Evolutionary conservation across 2,329 filamentous ascomycete species (phyloP).

Genomic region (Diaporthe amygdali): DNA sequence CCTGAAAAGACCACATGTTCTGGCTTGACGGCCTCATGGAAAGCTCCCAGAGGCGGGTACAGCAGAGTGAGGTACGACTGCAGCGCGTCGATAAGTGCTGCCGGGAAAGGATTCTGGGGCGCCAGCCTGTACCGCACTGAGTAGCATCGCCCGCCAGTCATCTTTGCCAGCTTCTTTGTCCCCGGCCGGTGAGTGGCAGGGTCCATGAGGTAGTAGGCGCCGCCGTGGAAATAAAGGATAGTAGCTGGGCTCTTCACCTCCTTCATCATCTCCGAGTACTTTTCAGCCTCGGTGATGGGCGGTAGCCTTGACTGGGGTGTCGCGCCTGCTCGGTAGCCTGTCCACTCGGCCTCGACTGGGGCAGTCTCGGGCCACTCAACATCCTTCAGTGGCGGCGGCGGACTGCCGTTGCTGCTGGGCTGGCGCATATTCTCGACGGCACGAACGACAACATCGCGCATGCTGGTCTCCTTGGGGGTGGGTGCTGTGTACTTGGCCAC

Average conservation of each 20-base stretch:
- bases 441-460: conserved; percentile 62
- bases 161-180: conserved; percentile 66
- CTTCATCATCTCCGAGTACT: conserved; percentile 70
- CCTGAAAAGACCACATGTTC: conserved; percentile 73
- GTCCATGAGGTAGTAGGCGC: conserved; percentile 76
- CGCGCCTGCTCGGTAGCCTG: conserved; percentile 67
- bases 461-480: conserved; percentile 58
- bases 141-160: conserved; percentile 71
- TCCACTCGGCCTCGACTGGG: conserved; percentile 76
- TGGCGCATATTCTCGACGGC: conserved; percentile 60
- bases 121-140: conserved; percentile 77
- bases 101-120: conserved; percentile 76
- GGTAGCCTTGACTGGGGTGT: conserved; percentile 56
- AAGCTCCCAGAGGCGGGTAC: conserved; percentile 71
- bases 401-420: conserved; percentile 9
- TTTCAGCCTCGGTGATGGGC: conserved; percentile 63
- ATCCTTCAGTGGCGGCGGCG: conserved; percentile 25
- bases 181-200: conserved; percentile 68
- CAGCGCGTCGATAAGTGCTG: conserved; percentile 74
- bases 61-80: conserved; percentile 75
- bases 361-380: conserved; percentile 54
- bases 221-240: conserved; percentile 77
- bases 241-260: conserved; percentile 69
- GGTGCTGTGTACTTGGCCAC: conserved; percentile 73
- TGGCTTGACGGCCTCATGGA: conserved; percentile 69